Evolutionary conservation across 78 protist species (phyloP).

Genomic region (Ministeria vibrans): DNA sequence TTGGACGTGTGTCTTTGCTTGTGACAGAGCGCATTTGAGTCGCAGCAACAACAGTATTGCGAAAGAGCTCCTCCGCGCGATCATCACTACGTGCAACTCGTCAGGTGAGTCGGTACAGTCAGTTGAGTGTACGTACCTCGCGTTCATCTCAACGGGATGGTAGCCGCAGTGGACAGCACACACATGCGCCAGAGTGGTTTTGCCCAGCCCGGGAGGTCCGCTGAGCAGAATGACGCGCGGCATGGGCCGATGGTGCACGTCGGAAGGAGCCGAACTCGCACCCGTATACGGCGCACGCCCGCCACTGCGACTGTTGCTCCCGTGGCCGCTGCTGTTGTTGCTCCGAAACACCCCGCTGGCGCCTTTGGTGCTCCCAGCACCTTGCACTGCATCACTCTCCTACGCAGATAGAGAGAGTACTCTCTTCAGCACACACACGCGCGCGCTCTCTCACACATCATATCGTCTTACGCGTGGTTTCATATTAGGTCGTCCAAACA

Average conservation of each 20-base stretch:
- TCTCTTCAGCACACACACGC: not conserved
- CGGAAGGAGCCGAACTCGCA: not conserved
- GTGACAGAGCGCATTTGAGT: constrained; percentile 36
- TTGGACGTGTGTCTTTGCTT: constrained; percentile 28
- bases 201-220: constrained; percentile 91
- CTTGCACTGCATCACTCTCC: not conserved
- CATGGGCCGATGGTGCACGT: not conserved
- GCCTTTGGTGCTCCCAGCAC: not conserved
- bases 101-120: not conserved
- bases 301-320: not conserved
- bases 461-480: not conserved
- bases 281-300: not conserved
- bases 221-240: constrained; percentile 41
- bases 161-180: constrained; percentile 69
- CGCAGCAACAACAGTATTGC: constrained; percentile 22
- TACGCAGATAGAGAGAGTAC: not conserved
- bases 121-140: constrained; percentile 7
- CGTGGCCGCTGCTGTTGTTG: not conserved
- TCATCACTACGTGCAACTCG: constrained; percentile 23
- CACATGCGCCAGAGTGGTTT: constrained; percentile 83
- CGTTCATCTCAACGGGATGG: constrained; percentile 49
- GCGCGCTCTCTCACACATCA: not conserved
- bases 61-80: constrained; percentile 46
- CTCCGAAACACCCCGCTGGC: not conserved
- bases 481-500: constrained; percentile 24